Base-by-base conservation (phyloP, 345 rosid species). In the Moricandia moricandioides region DNA sequence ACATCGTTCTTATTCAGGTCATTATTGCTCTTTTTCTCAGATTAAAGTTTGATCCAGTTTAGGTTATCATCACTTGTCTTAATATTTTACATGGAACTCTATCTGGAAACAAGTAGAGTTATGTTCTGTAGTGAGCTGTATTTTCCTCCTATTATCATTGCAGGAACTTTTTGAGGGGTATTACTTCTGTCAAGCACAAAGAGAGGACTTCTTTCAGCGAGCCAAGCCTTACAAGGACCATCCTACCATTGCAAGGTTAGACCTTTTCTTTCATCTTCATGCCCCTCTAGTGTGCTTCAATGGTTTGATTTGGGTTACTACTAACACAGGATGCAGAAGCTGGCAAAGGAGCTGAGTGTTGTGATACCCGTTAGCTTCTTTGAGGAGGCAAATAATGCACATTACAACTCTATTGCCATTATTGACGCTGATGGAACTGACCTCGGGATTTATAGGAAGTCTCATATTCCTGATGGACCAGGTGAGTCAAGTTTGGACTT, bases 391-490 rank as follows among this genome's bases (percentile, higher is more conserved):
- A 95, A 92, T 56, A 90, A 81, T 79, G 97, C 96, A 47, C 93
- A 95, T 80, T 90, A 88, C 85, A 95, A 95, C 83, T 90, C 99
- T 4, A 59, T 95, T 56, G 96, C 96, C 49, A 85, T 94, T 35
- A 86, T 91, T 21, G 97, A 94, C 77, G 96, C 97, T 68, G 96
- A 94, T 83, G 99, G 99, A 34, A 78, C 93, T 62, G 97, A 92
- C 77, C 87, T 92, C 43, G 99, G 97, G 40, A 85, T 95, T 30
- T 95, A 92, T 66, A 88, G 97, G 82, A 95, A 95, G 80, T 90
- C 99, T 1, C 97, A 92, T 87, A 92, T 95, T 82, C 97, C 97
- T 8, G 97, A 90, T 89, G 97, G 97, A 79, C 99, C 96, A 12
- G 99, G 99, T 92, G 59, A 75, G 70, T 70, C 4, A 33, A 29